Conservation (phyloP, 2,329 filamentous ascomycete genomes). For the Tricladium varicosporioides region DNA sequence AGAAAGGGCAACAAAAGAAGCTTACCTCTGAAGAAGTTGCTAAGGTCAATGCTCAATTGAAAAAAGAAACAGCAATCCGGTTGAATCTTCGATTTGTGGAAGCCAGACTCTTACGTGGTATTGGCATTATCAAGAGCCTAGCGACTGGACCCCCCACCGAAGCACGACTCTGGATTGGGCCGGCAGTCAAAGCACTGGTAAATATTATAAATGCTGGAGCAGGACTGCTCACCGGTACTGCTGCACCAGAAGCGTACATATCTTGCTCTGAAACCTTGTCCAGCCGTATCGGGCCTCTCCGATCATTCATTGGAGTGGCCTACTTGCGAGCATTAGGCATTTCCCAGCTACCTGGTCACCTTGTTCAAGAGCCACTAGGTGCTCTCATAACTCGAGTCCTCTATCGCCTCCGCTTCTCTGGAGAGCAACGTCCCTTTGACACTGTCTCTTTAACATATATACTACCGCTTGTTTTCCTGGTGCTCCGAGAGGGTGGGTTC, state of each 20-base stretch:
- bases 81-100: slow-evolving; percentile 67
- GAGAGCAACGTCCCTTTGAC: slow-evolving; percentile 93
- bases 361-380: slow-evolving; percentile 78
- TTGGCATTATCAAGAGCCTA: slow-evolving; percentile 81
- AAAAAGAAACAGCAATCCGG: slow-evolving; percentile 80
- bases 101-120: slow-evolving; percentile 72
- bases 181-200: slow-evolving; percentile 72
- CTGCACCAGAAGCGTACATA: slow-evolving; percentile 75
- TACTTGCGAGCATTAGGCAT: slow-evolving; percentile 78
- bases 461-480: slow-evolving; percentile 74
- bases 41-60: slow-evolving; percentile 87
- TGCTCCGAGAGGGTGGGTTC: slow-evolving; percentile 78
- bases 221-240: slow-evolving; percentile 76
- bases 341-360: slow-evolving; percentile 66
- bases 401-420: slow-evolving; percentile 84
- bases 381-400: slow-evolving; percentile 83
- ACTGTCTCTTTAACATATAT: slow-evolving; percentile 83
- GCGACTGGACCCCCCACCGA: slow-evolving; percentile 88
- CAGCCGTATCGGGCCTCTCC: slow-evolving; percentile 69
- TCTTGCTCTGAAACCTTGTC: slow-evolving; percentile 75
- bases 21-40: slow-evolving; percentile 83
- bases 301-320: slow-evolving; percentile 83
- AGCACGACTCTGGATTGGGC: slow-evolving; percentile 81
- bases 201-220: slow-evolving; percentile 77
- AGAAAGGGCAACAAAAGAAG: slow-evolving; percentile 90